Evolutionary conservation across 2,329 filamentous ascomycete genomes (phyloP).

Genomic region (Metarhizium album): DNA sequence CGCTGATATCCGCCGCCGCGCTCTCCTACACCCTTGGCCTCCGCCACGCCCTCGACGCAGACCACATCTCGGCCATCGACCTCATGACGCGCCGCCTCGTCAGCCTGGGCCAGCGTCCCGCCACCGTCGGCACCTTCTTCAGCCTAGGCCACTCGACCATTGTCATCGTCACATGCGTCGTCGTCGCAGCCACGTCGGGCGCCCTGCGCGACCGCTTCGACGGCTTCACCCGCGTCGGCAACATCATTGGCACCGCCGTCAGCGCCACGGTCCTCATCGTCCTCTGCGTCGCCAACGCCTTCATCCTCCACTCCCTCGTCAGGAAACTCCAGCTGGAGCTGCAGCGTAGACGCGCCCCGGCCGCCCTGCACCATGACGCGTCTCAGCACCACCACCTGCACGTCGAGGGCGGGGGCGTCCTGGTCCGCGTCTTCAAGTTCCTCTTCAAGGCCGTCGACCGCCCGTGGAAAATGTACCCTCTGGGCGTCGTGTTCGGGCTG

Average conservation of each 20-base stretch:
- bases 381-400: slow-evolving; percentile 42
- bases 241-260: slow-evolving; percentile 81
- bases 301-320: slow-evolving; percentile 74
- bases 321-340: slow-evolving; percentile 55
- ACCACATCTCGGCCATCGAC: slow-evolving; percentile 81
- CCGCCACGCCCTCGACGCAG: slow-evolving; percentile 93
- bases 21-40: slow-evolving; percentile 83
- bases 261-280: slow-evolving; percentile 75
- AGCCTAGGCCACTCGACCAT: slow-evolving; percentile 89
- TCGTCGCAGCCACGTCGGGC: slow-evolving; percentile 82
- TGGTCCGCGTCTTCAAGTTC: slow-evolving; percentile 59
- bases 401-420: slow-evolving; percentile 65
- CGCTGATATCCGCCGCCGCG: slow-evolving; percentile 67
- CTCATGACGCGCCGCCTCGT: slow-evolving; percentile 86
- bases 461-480: slow-evolving; percentile 93
- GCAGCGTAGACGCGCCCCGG: slow-evolving; percentile 14
- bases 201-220: slow-evolving; percentile 74
- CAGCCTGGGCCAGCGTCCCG: slow-evolving; percentile 72
- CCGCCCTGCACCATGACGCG: slow-evolving; percentile 18
- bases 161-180: slow-evolving; percentile 79
- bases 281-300: slow-evolving; percentile 73
- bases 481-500: slow-evolving; percentile 80
- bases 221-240: slow-evolving; percentile 67
- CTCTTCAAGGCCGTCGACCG: slow-evolving; percentile 65
- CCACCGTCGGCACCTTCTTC: slow-evolving; percentile 91